Evolutionary conservation across 2,329 filamentous ascomycete genomes (phyloP).

Genomic region (Coniochaeta sp.): DNA sequence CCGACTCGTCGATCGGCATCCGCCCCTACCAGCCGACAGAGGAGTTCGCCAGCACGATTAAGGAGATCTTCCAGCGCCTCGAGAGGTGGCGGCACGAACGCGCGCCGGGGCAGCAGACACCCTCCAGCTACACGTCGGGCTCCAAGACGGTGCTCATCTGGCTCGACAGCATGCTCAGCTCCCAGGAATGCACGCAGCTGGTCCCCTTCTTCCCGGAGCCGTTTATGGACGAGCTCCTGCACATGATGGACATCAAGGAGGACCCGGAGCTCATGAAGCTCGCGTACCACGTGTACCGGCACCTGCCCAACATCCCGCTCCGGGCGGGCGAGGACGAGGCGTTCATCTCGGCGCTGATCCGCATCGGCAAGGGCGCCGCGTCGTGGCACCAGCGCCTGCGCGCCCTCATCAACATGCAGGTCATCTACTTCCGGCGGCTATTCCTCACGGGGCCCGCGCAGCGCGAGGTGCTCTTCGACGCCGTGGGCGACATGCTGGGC

Average conservation of each 20-base stretch:
- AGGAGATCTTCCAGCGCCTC: slow-evolving; percentile 68
- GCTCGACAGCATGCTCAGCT: slow-evolving; percentile 86
- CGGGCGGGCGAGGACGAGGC: slow-evolving; percentile 74
- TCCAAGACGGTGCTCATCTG: slow-evolving; percentile 94
- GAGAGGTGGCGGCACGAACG: slow-evolving; percentile 85
- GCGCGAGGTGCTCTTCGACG: slow-evolving; percentile 76
- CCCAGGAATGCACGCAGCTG: slow-evolving; percentile 86
- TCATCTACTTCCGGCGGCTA: slow-evolving; percentile 93
- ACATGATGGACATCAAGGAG: slow-evolving; percentile 99
- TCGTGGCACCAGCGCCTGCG: slow-evolving; percentile 96
- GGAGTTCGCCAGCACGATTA: slow-evolving; percentile 67
- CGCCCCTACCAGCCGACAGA: slow-evolving; percentile 73
- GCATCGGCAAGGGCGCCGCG: slow-evolving; percentile 73
- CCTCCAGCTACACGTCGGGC: slow-evolving; percentile 88
- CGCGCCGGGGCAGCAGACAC: slow-evolving; percentile 81
- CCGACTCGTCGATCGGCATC: slow-evolving; percentile 72
- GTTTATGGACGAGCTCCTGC: slow-evolving; percentile 86
- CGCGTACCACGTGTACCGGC: slow-evolving; percentile 94
- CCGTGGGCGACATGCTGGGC: slow-evolving; percentile 91
- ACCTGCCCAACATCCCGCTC: slow-evolving; percentile 92
- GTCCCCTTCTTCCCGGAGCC: slow-evolving; percentile 83
- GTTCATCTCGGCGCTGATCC: slow-evolving; percentile 80
- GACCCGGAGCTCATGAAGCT: slow-evolving; percentile 91
- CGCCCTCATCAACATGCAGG: slow-evolving; percentile 96
- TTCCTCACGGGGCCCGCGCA: slow-evolving; percentile 75